Evolutionary conservation across 495 filamentous ascomycete genomes (phyloP).

Genomic region (Tuber brumale): DNA sequence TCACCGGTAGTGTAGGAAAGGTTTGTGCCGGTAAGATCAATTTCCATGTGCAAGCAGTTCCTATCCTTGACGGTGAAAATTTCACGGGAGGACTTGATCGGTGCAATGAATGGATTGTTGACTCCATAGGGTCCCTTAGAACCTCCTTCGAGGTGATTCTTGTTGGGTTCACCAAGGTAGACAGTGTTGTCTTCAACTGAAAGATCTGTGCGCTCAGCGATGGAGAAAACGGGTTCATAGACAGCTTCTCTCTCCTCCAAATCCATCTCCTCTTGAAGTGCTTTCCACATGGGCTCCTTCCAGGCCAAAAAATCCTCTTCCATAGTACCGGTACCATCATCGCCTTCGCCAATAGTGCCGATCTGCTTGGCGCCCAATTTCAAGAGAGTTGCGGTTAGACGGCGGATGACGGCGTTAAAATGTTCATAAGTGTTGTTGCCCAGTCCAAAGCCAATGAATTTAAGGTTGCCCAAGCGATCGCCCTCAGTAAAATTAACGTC

Average conservation of each 20-base stretch:
- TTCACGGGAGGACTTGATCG: conserved; percentile 83
- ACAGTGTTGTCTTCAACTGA: conserved; percentile 74
- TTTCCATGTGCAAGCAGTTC: conserved; percentile 96
- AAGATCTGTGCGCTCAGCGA: conserved; percentile 69
- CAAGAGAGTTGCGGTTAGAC: conserved; percentile 68
- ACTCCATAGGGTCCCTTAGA: conserved; percentile 89
- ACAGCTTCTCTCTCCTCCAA: conserved; percentile 92
- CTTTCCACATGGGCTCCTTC: conserved; percentile 99
- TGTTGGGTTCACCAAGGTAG: conserved; percentile 94
- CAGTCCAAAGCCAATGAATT: conserved; percentile 91
- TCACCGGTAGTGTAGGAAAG: conserved; percentile 92
- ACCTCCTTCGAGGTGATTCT: conserved; percentile 80
- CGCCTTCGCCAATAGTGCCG: conserved; percentile 84
- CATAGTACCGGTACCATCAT: conserved; percentile 98
- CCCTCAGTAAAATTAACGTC: conserved; percentile 74
- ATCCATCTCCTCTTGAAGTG: conserved; percentile 69
- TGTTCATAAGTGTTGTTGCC: conserved; percentile 99
- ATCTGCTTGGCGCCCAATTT: conserved; percentile 79
- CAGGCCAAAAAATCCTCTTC: conserved; percentile 98
- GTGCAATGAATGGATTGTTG: conserved; percentile 95
- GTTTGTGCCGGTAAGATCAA: conserved; percentile 80
- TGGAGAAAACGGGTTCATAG: conserved; percentile 87
- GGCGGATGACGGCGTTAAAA: conserved; percentile 97
- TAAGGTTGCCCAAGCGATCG: conserved; percentile 61
- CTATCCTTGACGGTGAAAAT: conserved; percentile 85